Evolutionary conservation across 495 filamentous ascomycete genomes (phyloP).

Genomic region (Hypoxylon rickii): DNA sequence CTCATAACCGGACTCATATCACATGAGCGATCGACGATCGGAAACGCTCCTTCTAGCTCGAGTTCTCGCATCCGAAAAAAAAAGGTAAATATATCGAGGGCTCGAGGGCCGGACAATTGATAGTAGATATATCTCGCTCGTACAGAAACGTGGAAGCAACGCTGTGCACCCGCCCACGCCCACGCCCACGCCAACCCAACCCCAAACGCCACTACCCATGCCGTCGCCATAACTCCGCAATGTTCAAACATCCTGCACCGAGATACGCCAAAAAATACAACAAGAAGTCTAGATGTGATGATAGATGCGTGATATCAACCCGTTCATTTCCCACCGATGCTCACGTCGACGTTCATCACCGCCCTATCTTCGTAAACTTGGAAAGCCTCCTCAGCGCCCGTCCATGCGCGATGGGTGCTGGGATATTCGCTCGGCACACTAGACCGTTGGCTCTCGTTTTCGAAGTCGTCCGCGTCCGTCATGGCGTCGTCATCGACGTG

Average conservation of each 20-base stretch:
- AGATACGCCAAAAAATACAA: background rate
- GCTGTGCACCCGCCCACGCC: background rate
- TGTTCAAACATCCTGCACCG: no score
- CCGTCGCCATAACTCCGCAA: no score
- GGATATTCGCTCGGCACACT: conserved; percentile 48
- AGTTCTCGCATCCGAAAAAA: no score
- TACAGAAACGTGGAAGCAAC: background rate
- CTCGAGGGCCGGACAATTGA: conserved; percentile 12
- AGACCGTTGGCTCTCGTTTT: conserved; percentile 38
- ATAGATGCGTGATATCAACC: background rate
- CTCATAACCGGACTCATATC: no score
- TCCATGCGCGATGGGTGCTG: conserved; percentile 40
- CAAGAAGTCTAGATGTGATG: background rate
- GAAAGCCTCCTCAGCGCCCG: conserved; percentile 27
- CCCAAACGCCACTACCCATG: background rate
- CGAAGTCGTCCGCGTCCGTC: conserved; percentile 26
- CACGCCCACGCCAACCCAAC: background rate
- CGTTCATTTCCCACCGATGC: conserved; percentile 2
- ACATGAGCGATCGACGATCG: no score
- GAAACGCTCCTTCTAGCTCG: no score
- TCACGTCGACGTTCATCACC: background rate
- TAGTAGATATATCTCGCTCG: conserved; percentile 2
- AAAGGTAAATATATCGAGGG: no score
- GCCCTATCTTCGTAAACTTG: conserved; percentile 54
- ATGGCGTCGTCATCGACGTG: conserved; percentile 28